These are phyloP conservation scores for Zasmidium cellare DNA, from an alignment of 2,329 filamentous ascomycete species.

Conservation along the genomic window DNA sequence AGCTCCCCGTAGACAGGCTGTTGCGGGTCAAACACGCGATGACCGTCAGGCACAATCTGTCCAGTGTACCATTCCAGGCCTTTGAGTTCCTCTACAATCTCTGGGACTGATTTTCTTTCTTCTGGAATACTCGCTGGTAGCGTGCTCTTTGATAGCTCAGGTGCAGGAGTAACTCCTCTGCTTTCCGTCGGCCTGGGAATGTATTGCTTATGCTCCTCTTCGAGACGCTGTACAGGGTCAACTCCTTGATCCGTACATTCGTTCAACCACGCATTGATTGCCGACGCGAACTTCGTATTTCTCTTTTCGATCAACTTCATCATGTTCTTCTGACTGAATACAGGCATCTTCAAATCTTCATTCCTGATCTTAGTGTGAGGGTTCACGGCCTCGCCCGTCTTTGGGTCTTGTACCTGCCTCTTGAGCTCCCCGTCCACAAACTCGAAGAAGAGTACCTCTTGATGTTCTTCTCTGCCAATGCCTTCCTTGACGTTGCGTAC, in stretches of 20 bases:
- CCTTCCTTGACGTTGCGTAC: slow-evolving; percentile 37
- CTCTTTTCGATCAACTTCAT: slow-evolving; percentile 83
- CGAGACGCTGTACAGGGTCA: slow-evolving; percentile 69
- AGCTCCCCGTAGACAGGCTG: slow-evolving; percentile 79
- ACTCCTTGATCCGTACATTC: slow-evolving; percentile 63
- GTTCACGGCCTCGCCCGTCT: slow-evolving; percentile 71
- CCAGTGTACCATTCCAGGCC: slow-evolving; percentile 82
- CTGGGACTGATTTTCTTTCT: slow-evolving; percentile 75
- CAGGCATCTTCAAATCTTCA: slow-evolving; percentile 85
- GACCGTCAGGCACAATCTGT: slow-evolving; percentile 90
- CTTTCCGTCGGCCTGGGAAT: slow-evolving; percentile 62
- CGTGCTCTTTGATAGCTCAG: slow-evolving; percentile 38
- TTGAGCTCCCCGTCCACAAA: slow-evolving; percentile 91
- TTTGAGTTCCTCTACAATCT: slow-evolving; percentile 84
- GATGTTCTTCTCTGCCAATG: slow-evolving; percentile 37
- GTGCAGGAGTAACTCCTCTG: slow-evolving; percentile 42
- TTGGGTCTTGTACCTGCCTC: slow-evolving; percentile 69
- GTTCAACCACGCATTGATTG: slow-evolving; percentile 75
- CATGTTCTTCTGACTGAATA: slow-evolving; percentile 92
- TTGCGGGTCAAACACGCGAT: slow-evolving; percentile 86
- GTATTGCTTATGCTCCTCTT: slow-evolving; percentile 58
- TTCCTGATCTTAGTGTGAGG: slow-evolving; percentile 68
- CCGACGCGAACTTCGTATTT: slow-evolving; percentile 77
- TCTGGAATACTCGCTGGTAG: slow-evolving; percentile 73
- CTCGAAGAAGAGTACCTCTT: slow-evolving; percentile 82